A percentile compares a stretch with the other conserved stretches of the same genome.
Evolutionary conservation across 2,329 filamentous ascomycete genomes (phyloP).

Genomic region (Trichoderma simmonsii): DNA sequence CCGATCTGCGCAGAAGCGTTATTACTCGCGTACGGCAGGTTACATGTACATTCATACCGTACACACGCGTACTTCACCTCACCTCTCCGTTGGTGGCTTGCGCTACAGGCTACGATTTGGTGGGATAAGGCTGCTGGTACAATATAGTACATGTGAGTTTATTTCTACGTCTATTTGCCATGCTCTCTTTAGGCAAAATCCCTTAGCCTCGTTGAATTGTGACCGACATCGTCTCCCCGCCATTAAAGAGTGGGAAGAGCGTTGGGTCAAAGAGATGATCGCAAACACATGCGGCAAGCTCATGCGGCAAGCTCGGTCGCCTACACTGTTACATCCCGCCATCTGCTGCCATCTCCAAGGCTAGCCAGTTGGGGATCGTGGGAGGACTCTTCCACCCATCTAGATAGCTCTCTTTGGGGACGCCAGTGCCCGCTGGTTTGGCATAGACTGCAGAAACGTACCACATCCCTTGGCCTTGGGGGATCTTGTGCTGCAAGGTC

Average conservation of each 20-base stretch:
- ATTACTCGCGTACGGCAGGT: not conserved
- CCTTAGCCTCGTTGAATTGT: not conserved
- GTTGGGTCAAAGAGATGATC: not conserved
- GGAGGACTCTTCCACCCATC: conserved; percentile 60
- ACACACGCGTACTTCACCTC: not conserved
- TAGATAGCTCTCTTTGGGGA: conserved; percentile 52
- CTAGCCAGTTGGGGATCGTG: conserved; percentile 58
- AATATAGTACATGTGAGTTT: not conserved
- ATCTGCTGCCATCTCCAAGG: conserved; percentile 43
- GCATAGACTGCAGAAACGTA: conserved; percentile 69
- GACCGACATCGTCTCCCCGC: not conserved
- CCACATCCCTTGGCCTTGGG: conserved; percentile 57
- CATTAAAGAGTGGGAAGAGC: not conserved
- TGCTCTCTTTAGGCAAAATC: not conserved
- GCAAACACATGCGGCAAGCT: not conserved
- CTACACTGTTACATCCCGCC: conserved; percentile 17
- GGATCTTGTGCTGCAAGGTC: conserved; percentile 61
- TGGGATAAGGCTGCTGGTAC: not conserved
- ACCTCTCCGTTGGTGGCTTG: not conserved
- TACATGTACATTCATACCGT: not conserved
- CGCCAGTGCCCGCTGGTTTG: conserved; percentile 35
- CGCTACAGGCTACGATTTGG: not conserved
- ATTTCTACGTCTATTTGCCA: not conserved
- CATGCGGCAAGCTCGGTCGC: not conserved
- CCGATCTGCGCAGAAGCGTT: not conserved